A percentile compares a stretch with the other conserved stretches of the same genome.
These are phyloP conservation scores for Leavenworthia alabamica DNA, from an alignment of 345 rosid species.

Conservation along the genomic window DNA sequence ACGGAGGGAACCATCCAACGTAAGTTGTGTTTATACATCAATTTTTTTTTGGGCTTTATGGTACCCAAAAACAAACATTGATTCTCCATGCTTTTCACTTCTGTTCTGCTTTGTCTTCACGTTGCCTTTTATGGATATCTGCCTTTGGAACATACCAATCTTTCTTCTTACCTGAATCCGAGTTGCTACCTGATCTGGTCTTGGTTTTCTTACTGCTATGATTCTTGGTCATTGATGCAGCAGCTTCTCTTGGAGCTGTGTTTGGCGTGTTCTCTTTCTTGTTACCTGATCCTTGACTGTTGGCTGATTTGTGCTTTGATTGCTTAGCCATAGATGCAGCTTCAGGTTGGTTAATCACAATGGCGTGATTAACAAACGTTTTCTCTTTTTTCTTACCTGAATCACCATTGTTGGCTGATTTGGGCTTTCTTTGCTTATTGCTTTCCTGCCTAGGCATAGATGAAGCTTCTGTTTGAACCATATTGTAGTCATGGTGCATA, in stretches of 20 bases:
- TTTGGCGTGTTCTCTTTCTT: conserved; percentile 25
- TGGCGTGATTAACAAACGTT: conserved; percentile 1
- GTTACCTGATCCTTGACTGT: neutral
- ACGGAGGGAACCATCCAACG: conserved; percentile 11
- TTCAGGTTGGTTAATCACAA: conserved; percentile 12
- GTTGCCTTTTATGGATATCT: conserved; percentile 20
- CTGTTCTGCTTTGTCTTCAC: conserved; percentile 15
- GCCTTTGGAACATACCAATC: conserved; percentile 7
- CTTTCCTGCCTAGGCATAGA: neutral
- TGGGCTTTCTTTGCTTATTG: conserved; percentile 10
- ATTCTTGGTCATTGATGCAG: neutral
- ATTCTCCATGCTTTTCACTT: conserved; percentile 16
- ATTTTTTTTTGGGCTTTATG: neutral
- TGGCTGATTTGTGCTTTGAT: conserved; percentile 4
- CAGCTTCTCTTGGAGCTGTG: conserved; percentile 12
- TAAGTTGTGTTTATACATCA: neutral
- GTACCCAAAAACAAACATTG: neutral
- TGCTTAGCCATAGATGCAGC: conserved; percentile 14
- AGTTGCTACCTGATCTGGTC: conserved; percentile 5
- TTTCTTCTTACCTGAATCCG: conserved; percentile 16
- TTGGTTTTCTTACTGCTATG: conserved; percentile 23
- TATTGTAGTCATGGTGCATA: neutral
- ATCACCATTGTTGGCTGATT: neutral
- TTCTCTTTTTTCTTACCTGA: conserved; percentile 16
- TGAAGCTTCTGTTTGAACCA: conserved; percentile 9